These are phyloP conservation scores for Cystobasidium sp. DNA, from an alignment of 1,284 basidiomycete species.

Conservation along the genomic window DNA sequence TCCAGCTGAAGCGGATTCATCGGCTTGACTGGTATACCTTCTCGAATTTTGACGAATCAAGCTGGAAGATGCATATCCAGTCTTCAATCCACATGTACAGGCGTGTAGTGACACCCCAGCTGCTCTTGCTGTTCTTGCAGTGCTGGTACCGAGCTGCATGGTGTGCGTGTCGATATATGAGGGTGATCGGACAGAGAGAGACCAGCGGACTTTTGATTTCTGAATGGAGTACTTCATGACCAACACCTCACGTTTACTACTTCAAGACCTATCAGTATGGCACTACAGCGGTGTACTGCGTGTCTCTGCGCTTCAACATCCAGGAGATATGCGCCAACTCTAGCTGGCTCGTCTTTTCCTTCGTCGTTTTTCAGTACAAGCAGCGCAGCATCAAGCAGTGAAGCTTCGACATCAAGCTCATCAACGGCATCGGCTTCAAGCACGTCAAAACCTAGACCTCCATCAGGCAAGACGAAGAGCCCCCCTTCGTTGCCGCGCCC, in stretches of 20 bases:
- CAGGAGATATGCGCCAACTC: not conserved
- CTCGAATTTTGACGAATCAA: constrained; percentile 1
- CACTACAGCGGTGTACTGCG: constrained; percentile 18
- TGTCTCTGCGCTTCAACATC: constrained; percentile 4
- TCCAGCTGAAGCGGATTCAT: not conserved
- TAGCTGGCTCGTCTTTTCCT: not conserved
- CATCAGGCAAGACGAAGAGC: not conserved
- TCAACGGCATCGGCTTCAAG: not conserved
- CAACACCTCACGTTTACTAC: not conserved
- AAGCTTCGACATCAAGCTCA: constrained; percentile 15
- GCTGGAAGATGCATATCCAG: constrained; percentile 3
- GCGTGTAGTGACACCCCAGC: not conserved
- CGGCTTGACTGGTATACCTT: not conserved
- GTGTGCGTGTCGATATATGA: not conserved
- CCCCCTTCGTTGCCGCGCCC: constrained; percentile 71
- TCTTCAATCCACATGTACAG: constrained; percentile 1
- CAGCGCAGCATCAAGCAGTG: not conserved
- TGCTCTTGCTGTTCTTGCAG: too few species aligned
- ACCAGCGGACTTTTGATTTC: not conserved
- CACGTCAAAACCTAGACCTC: constrained; percentile 1
- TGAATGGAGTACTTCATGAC: not conserved
- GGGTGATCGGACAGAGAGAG: not conserved
- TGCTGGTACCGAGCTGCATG: constrained; percentile 3
- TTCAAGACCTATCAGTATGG: not conserved
- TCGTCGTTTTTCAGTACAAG: constrained; percentile 12